Percentiles rank a stretch among this genome's conserved stretches.
Evolutionary conservation across 2,329 filamentous ascomycete species (phyloP).

Genomic region (Botrytis deweyae): DNA sequence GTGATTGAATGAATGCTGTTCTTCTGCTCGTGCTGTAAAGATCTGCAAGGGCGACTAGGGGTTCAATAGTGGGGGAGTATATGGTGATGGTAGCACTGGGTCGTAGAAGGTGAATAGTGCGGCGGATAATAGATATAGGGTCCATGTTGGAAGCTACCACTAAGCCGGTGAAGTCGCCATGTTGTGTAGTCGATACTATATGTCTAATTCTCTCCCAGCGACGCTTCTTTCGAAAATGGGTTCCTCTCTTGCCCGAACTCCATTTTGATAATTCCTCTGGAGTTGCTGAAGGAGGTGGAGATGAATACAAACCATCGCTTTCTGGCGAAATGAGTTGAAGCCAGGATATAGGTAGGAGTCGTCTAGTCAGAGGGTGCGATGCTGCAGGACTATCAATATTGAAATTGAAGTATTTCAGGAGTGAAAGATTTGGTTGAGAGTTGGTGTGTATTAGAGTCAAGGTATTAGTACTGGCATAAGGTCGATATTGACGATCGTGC

Average conservation of each 20-base stretch:
- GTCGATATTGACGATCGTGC: constrained; percentile 22
- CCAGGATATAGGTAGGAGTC: constrained; percentile 86
- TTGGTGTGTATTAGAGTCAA: constrained; percentile 79
- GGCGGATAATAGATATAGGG: constrained; percentile 69
- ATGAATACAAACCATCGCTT: constrained; percentile 70
- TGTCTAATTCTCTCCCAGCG: constrained; percentile 72
- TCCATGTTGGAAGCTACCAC: constrained; percentile 83
- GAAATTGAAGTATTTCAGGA: constrained; percentile 87
- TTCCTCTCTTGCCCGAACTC: constrained; percentile 80
- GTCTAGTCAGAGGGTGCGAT: constrained; percentile 73
- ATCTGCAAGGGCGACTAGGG: constrained; percentile 74
- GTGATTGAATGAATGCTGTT: constrained; percentile 66
- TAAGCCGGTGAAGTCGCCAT: constrained; percentile 79
- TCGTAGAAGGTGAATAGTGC: constrained; percentile 74
- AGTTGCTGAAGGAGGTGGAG: constrained; percentile 59
- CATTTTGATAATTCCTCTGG: constrained; percentile 63
- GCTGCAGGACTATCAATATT: constrained; percentile 58
- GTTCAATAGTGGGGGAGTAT: constrained; percentile 79
- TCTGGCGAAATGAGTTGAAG: constrained; percentile 81
- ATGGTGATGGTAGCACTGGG: constrained; percentile 84
- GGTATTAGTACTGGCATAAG: constrained; percentile 55
- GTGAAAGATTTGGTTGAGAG: constrained; percentile 80
- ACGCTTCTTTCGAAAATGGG: constrained; percentile 85
- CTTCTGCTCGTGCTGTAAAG: constrained; percentile 79
- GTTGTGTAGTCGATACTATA: constrained; percentile 71